Percentiles rank a stretch among this genome's conserved stretches.
phyloP scores from a whole-genome alignment of 768 basidiomycete genomes.

The Russula virescens region DNA sequence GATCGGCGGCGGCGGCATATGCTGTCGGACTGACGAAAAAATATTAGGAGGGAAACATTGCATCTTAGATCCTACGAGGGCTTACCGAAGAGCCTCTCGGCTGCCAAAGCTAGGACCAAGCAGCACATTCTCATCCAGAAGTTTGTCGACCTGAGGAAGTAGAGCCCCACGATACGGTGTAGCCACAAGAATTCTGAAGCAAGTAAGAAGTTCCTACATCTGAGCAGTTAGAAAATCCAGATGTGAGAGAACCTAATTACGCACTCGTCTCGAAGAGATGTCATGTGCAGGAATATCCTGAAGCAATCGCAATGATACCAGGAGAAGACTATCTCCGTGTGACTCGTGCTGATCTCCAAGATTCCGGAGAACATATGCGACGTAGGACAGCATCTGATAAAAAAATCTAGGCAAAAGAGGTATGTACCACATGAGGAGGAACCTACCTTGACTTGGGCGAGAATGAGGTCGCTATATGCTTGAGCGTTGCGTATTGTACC shows the following conservation, averaged over 20 bases:
- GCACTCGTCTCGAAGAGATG: conserved; percentile 73
- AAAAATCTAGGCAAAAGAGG: not conserved
- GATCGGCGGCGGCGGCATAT: conserved; percentile 85
- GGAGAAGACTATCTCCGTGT: conserved; percentile 75
- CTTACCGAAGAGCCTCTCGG: conserved; percentile 77
- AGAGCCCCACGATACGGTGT: conserved; percentile 74
- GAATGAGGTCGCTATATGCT: conserved; percentile 78
- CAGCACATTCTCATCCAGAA: conserved; percentile 86
- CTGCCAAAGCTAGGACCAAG: conserved; percentile 80
- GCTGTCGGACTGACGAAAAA: conserved; percentile 54
- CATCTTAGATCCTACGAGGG: conserved; percentile 10
- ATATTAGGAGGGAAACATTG: not conserved
- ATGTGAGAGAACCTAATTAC: conserved; percentile 9
- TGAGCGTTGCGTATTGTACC: conserved; percentile 63
- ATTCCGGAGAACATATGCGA: conserved; percentile 83
- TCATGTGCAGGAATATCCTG: conserved; percentile 91
- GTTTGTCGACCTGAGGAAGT: conserved; percentile 76
- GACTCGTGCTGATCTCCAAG: conserved; percentile 56
- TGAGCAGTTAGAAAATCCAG: not conserved
- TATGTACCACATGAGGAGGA: not conserved
- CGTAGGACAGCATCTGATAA: conserved; percentile 83
- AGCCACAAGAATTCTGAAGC: conserved; percentile 82
- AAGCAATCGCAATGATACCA: conserved; percentile 77
- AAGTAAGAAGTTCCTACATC: conserved; percentile 81
- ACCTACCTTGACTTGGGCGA: conserved; percentile 84